phyloP scores from a whole-genome alignment of 2,329 filamentous ascomycete genomes.

The Aureobasidium subglaciale region DNA sequence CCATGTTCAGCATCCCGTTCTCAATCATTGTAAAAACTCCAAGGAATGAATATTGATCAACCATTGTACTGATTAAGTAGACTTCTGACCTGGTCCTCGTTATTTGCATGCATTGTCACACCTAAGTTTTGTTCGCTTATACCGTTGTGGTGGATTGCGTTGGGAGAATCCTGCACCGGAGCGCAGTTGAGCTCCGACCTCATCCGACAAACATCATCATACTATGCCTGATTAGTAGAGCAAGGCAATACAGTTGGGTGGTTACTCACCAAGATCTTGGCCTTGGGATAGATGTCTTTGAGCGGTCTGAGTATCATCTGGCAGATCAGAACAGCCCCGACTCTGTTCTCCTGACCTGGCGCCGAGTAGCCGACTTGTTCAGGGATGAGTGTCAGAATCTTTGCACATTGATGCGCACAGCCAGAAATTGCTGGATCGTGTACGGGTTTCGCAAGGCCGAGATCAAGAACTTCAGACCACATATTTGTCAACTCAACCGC shows the following conservation, averaged over 20 bases:
- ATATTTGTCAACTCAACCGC: conserved; percentile 9
- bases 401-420: conserved; percentile 12
- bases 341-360: background rate
- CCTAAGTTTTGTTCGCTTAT: background rate
- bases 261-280: background rate
- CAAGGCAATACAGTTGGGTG: no score
- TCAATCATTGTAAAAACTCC: no score
- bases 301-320: conserved; percentile 7
- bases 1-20: no score
- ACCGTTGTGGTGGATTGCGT: background rate
- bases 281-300: conserved; percentile 11
- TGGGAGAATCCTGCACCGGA: background rate
- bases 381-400: conserved; percentile 2
- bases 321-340: background rate
- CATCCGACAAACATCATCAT: conserved; percentile 9
- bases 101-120: background rate
- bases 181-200: background rate
- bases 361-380: background rate
- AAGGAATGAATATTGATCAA: no score
- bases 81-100: background rate
- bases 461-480: conserved; percentile 10
- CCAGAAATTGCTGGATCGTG: conserved; percentile 8
- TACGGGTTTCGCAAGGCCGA: conserved; percentile 1
- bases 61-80: background rate
- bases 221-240: background rate